Conservation (phyloP, 2,329 filamentous ascomycete species). For the Pestalotiopsis sp. region DNA sequence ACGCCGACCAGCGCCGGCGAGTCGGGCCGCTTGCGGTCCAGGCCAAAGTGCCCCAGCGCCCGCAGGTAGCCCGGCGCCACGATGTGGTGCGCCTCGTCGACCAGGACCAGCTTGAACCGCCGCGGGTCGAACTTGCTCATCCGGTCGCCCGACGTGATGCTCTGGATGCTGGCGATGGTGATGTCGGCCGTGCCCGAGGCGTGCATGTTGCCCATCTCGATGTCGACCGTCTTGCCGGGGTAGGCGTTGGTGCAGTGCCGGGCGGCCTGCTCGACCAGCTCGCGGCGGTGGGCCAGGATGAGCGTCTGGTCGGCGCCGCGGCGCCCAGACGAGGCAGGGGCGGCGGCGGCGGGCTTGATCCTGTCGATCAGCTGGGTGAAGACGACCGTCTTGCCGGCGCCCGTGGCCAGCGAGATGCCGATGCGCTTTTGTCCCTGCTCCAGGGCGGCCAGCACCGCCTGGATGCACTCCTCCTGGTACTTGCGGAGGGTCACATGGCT, state of each 20-base stretch:
- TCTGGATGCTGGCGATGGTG: constrained; percentile 88
- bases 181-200: constrained; percentile 86
- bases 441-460: constrained; percentile 73
- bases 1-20: constrained; percentile 81
- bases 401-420: constrained; percentile 85
- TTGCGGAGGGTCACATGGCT: constrained; percentile 66
- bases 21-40: constrained; percentile 50
- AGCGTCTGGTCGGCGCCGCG: constrained; percentile 73
- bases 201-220: constrained; percentile 84
- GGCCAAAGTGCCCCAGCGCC: constrained; percentile 76
- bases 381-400: constrained; percentile 91
- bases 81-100: constrained; percentile 97
- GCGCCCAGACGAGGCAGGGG: constrained; percentile 28
- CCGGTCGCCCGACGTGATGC: constrained; percentile 75
- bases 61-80: constrained; percentile 80
- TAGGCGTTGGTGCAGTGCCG: constrained; percentile 82
- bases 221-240: constrained; percentile 77
- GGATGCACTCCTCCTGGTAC: constrained; percentile 92
- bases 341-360: constrained; percentile 52
- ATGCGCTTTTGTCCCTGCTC: constrained; percentile 74
- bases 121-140: constrained; percentile 81
- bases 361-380: constrained; percentile 94
- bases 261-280: constrained; percentile 93
- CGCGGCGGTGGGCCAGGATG: constrained; percentile 88
- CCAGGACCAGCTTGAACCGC: constrained; percentile 85